Conservation (phyloP, 768 basidiomycete species). For the Psilocybe subaeruginosa region DNA sequence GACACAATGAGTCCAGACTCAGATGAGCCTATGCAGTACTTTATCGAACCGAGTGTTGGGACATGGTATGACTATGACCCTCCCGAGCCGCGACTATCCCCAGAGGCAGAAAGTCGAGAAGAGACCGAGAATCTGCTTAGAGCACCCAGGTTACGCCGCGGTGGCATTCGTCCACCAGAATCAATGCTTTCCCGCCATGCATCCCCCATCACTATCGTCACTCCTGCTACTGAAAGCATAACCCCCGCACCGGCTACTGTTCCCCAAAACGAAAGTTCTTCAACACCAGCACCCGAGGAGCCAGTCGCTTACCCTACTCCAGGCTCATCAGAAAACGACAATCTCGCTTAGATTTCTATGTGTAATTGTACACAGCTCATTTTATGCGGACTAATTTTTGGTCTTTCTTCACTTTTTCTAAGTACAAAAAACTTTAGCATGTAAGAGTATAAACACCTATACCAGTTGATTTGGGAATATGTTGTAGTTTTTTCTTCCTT, state of each 20-base stretch:
- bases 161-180: constrained; percentile 70
- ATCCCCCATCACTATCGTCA: constrained; percentile 33
- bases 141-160: constrained; percentile 62
- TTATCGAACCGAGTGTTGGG: constrained; percentile 1
- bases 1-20: constrained; percentile 20
- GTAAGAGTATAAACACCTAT: constrained; percentile 14
- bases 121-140: constrained; percentile 20
- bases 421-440: not conserved
- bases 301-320: constrained; percentile 50
- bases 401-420: not conserved
- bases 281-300: constrained; percentile 24
- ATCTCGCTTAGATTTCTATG: constrained; percentile 29
- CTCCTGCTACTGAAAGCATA: constrained; percentile 13
- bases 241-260: constrained; percentile 12
- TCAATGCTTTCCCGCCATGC: constrained; percentile 52
- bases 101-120: constrained; percentile 22
- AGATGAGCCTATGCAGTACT: constrained; percentile 15
- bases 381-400: constrained; percentile 14
- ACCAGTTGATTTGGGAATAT: constrained; percentile 18
- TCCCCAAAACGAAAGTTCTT: constrained; percentile 3
- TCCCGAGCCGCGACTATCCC: constrained; percentile 9
- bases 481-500: constrained; percentile 10
- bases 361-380: constrained; percentile 4
- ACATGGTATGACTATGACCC: constrained; percentile 12
- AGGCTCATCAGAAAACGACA: constrained; percentile 47